Conservation (phyloP, 208 protist genomes). For the Naegleria lovaniensis region DNA sequence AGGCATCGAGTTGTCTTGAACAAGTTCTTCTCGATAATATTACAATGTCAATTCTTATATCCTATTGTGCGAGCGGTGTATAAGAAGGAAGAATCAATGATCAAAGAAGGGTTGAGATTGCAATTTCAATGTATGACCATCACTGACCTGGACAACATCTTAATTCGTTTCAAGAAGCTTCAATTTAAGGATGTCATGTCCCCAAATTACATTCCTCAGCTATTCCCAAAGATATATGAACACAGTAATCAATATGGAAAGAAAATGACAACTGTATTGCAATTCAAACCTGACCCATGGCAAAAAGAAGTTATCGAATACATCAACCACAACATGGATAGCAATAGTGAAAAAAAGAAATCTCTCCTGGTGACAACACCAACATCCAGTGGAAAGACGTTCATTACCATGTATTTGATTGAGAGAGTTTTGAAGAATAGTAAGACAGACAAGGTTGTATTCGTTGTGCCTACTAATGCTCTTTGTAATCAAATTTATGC, state of each 20-base stretch:
- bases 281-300: background rate
- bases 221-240: background rate
- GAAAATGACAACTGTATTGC: background rate
- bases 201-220: background rate
- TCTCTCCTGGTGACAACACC: background rate
- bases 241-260: background rate
- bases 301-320: background rate
- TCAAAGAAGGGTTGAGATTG: too few species aligned
- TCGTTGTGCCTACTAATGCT: background rate
- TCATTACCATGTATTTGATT: constrained; percentile 14
- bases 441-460: background rate
- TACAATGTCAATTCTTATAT: too few species aligned
- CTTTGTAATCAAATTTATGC: constrained; percentile 17
- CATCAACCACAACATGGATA: background rate
- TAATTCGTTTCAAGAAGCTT: background rate
- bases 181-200: background rate
- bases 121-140: too few species aligned
- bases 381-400: constrained; percentile 31
- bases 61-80: too few species aligned
- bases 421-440: constrained; percentile 14
- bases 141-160: too few species aligned
- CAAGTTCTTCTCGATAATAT: too few species aligned
- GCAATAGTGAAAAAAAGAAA: background rate
- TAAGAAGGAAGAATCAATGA: background rate
- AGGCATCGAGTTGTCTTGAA: too few species aligned